Percentiles rank a stretch among this genome's conserved stretches.
Evolutionary conservation across 176 grass and related monocot genomes (phyloP).

Genomic region (Pontederia crassipes): DNA sequence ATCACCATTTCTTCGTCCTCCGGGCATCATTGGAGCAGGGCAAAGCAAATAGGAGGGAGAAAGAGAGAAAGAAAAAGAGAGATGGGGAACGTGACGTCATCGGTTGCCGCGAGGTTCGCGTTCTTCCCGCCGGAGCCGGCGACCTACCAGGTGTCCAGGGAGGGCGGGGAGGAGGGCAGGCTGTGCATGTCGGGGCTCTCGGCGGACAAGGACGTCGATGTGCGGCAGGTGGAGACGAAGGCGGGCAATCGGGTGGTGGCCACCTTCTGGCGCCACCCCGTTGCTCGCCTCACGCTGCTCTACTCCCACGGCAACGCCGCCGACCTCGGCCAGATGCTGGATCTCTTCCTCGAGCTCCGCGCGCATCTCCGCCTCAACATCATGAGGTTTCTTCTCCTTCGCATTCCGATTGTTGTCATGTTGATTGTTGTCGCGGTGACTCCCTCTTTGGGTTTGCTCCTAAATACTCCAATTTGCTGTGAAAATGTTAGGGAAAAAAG

Average conservation of each 20-base stretch:
- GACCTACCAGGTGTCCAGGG: conserved; percentile 54
- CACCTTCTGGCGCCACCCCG: conserved; percentile 75
- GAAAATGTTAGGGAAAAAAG: too few relatives aligned
- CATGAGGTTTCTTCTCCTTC: conserved; percentile 43
- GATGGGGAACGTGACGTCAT: conserved; percentile 96
- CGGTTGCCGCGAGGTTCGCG: conserved; percentile 82
- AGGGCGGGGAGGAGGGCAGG: conserved; percentile 2
- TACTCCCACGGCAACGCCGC: conserved; percentile 95
- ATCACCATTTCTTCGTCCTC: too few relatives aligned
- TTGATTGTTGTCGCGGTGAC: background rate
- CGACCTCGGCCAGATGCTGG: conserved; percentile 94
- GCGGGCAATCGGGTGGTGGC: conserved; percentile 57
- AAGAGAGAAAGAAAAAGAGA: conserved; percentile 14
- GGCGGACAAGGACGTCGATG: conserved; percentile 41
- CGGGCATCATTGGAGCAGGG: too few relatives aligned
- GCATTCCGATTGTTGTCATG: background rate
- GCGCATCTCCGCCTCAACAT: conserved; percentile 92
- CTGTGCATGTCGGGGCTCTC: conserved; percentile 44
- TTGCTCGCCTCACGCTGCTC: conserved; percentile 63
- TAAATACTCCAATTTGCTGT: too few relatives aligned
- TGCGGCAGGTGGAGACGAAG: conserved; percentile 46
- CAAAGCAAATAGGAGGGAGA: background rate
- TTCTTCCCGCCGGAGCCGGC: conserved; percentile 97
- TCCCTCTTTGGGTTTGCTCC: background rate
- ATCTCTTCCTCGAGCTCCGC: conserved; percentile 88